These are phyloP conservation scores for Trapa incisa DNA, from an alignment of 345 rosid genomes.

Conservation along the genomic window DNA sequence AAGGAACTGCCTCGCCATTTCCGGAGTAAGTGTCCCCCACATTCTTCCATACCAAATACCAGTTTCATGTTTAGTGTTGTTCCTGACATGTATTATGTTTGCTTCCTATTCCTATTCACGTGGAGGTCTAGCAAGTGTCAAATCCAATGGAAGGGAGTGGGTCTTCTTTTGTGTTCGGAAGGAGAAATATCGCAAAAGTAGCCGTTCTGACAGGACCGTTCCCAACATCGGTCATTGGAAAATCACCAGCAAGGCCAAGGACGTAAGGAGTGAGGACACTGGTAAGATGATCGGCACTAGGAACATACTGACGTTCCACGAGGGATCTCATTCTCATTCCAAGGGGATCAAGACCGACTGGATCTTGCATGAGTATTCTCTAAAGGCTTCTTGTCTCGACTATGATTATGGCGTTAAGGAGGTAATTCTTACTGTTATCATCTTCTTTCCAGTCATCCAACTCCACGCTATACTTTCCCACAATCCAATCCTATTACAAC, in stretches of 20 bases:
- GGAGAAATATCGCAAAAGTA: slow-evolving; percentile 16
- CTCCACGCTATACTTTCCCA: too few species aligned
- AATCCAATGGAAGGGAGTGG: slow-evolving; percentile 20
- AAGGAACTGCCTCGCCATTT: slow-evolving; percentile 32
- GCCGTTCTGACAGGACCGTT: slow-evolving; percentile 9
- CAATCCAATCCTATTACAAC: too few species aligned
- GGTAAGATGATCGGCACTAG: slow-evolving; percentile 22
- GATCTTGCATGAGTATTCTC: slow-evolving; percentile 21
- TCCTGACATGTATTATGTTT: not conserved
- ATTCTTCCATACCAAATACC: not conserved
- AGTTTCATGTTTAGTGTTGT: too few species aligned
- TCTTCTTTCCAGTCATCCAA: not conserved
- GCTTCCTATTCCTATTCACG: too few species aligned
- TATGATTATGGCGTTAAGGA: slow-evolving; percentile 1
- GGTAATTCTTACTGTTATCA: not conserved
- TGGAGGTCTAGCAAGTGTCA: not conserved
- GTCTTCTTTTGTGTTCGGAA: slow-evolving; percentile 24
- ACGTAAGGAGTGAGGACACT: slow-evolving; percentile 5
- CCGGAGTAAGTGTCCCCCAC: not conserved
- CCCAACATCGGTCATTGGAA: slow-evolving; percentile 43
- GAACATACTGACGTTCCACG: slow-evolving; percentile 31
- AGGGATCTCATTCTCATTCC: not conserved
- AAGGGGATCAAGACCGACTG: slow-evolving; percentile 11
- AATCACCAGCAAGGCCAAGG: slow-evolving; percentile 23
- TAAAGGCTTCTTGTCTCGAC: slow-evolving; percentile 6